Evolutionary conservation across 371 early-diverging fungal species (phyloP).

Genomic region (Circinella umbellata): DNA sequence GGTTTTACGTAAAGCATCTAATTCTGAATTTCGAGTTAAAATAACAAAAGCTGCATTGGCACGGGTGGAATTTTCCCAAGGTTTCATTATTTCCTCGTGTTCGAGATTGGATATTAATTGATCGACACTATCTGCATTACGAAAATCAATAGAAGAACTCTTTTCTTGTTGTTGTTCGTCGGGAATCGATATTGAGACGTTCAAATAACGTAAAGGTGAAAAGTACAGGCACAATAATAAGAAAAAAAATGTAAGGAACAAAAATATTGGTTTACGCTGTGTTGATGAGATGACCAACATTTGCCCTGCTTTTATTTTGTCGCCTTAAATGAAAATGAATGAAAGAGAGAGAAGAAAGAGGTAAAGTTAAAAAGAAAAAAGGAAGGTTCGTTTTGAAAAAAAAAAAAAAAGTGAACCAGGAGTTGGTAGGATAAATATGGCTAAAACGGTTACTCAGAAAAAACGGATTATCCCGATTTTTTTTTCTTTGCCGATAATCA

Average conservation of each 20-base stretch:
- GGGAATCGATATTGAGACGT: neutral
- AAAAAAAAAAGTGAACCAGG: neutral
- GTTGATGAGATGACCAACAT: slow-evolving; percentile 26
- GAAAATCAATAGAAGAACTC: neutral
- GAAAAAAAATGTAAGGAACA: neutral
- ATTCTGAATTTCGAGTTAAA: slow-evolving; percentile 75
- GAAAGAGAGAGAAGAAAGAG: neutral
- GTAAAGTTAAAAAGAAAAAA: neutral
- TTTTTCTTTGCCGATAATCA: no score
- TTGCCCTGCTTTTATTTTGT: slow-evolving; percentile 22
- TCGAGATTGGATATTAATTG: neutral
- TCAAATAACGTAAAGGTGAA: slow-evolving; percentile 1
- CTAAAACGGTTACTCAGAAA: no score
- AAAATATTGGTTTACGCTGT: slow-evolving; percentile 5
- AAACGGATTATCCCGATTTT: no score
- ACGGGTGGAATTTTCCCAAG: slow-evolving; percentile 46
- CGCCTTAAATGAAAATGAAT: neutral
- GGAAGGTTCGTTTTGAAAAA: neutral
- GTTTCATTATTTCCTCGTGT: slow-evolving; percentile 15
- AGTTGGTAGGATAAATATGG: neutral
- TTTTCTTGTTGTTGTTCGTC: neutral
- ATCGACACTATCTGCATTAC: neutral
- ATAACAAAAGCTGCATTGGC: slow-evolving; percentile 73
- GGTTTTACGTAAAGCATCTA: slow-evolving; percentile 66
- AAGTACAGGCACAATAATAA: slow-evolving; percentile 4